phyloP scores from a whole-genome alignment of 208 protist species.

The Trypanosoma theileri region DNA sequence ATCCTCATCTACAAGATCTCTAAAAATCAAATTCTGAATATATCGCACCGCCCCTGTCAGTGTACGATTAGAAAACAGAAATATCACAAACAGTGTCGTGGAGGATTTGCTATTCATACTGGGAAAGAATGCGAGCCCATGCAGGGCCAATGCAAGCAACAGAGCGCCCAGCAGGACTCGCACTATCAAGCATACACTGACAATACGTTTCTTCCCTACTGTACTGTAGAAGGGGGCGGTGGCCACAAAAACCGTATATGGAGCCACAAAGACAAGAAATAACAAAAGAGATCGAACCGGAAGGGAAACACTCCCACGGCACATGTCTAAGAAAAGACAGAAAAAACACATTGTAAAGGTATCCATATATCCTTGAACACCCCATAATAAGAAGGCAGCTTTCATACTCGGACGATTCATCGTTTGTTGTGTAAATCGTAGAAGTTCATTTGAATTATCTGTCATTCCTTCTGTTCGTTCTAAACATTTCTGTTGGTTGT shows the following conservation, averaged over 20 bases:
- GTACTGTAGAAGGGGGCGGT: slow-evolving; percentile 6
- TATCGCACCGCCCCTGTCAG: slow-evolving; percentile 11
- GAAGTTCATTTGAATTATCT: slow-evolving; percentile 19
- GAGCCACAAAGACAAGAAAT: slow-evolving; percentile 20
- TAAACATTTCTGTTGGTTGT: neutral
- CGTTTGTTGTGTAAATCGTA: slow-evolving; percentile 48
- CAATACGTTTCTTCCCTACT: slow-evolving; percentile 18
- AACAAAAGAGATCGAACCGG: slow-evolving; percentile 21
- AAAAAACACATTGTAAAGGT: slow-evolving; percentile 23
- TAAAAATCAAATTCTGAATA: slow-evolving; percentile 22
- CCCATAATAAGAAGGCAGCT: slow-evolving; percentile 34
- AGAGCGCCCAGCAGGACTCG: slow-evolving; percentile 16
- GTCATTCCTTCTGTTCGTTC: neutral
- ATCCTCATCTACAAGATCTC: slow-evolving; percentile 52
- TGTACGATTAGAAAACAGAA: slow-evolving; percentile 21
- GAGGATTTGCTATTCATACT: neutral
- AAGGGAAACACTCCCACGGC: slow-evolving; percentile 13
- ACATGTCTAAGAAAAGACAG: slow-evolving; percentile 24
- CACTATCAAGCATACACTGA: slow-evolving; percentile 13
- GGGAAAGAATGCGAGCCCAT: slow-evolving; percentile 1
- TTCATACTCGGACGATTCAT: slow-evolving; percentile 54
- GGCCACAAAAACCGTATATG: slow-evolving; percentile 1
- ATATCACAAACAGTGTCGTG: slow-evolving; percentile 12
- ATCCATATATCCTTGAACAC: slow-evolving; percentile 34
- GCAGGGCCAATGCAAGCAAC: slow-evolving; percentile 14